phyloP scores from a whole-genome alignment of 2,329 filamentous ascomycete genomes.

The Lizonia empirigonia region DNA sequence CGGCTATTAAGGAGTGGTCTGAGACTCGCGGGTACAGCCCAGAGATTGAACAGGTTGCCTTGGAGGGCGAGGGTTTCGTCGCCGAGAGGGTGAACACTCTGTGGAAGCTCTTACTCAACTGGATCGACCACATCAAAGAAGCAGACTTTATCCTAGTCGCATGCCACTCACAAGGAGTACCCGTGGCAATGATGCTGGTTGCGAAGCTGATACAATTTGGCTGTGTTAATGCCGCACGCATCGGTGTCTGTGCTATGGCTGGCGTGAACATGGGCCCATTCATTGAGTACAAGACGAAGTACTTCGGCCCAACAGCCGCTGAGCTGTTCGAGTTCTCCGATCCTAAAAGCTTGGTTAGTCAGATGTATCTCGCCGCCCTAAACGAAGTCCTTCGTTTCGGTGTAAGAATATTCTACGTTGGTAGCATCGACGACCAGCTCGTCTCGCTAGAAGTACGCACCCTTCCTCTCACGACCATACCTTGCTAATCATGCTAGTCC shows the following conservation, averaged over 20 bases:
- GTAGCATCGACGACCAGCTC: conserved; percentile 95
- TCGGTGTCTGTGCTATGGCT: conserved; percentile 88
- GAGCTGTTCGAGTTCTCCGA: conserved; percentile 95
- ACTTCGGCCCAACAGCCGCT: conserved; percentile 87
- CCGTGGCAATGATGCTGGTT: conserved; percentile 88
- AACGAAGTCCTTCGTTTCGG: conserved; percentile 77
- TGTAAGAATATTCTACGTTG: conserved; percentile 83
- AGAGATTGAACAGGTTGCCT: conserved; percentile 89
- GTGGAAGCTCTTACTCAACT: conserved; percentile 93
- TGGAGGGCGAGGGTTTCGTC: conserved; percentile 94
- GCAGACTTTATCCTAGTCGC: conserved; percentile 92
- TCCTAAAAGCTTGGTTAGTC: conserved; percentile 78
- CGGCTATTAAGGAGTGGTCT: conserved; percentile 83
- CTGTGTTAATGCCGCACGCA: conserved; percentile 71
- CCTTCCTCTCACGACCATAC: background rate
- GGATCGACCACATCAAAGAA: conserved; percentile 85
- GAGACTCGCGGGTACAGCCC: conserved; percentile 70
- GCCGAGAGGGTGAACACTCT: conserved; percentile 86
- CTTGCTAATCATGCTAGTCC: conserved; percentile 62
- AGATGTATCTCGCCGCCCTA: conserved; percentile 77
- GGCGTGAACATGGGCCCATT: conserved; percentile 95
- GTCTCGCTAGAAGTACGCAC: conserved; percentile 80
- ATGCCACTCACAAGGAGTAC: conserved; percentile 94
- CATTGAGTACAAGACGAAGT: conserved; percentile 84
- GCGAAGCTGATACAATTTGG: conserved; percentile 92